A percentile compares a stretch with the other conserved stretches of the same genome.
These are phyloP conservation scores for Mortierella sp. DNA, from an alignment of 371 early-diverging fungal species.

Conservation along the genomic window DNA sequence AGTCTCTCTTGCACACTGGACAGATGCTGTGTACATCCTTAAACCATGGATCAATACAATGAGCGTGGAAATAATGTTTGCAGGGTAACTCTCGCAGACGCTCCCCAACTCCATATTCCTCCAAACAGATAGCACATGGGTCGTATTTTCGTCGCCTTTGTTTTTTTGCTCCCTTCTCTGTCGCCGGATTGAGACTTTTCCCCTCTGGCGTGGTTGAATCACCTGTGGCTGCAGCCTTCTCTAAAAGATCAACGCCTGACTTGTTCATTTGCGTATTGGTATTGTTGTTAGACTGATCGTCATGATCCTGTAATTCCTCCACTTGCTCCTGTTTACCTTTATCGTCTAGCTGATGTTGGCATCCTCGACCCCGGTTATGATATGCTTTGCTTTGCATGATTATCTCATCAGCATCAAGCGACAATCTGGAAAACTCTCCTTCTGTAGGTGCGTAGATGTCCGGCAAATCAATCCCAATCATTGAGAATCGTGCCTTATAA, in stretches of 20 bases:
- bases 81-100: conserved; percentile 73
- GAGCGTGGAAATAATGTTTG: conserved; percentile 74
- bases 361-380: background rate
- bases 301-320: conserved; percentile 16
- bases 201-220: background rate
- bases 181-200: background rate
- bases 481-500: conserved; percentile 31
- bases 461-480: conserved; percentile 36
- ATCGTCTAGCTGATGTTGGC: background rate
- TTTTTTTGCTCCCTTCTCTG: conserved; percentile 1
- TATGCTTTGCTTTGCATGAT: background rate
- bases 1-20: conserved; percentile 69
- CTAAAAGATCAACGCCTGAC: background rate
- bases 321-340: background rate
- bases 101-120: conserved; percentile 69
- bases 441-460: conserved; percentile 35
- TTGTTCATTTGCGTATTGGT: background rate
- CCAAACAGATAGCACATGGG: conserved; percentile 78
- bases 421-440: conserved; percentile 46
- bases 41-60: conserved; percentile 81
- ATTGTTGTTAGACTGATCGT: background rate
- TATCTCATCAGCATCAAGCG: conserved; percentile 29
- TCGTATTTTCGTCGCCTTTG: conserved; percentile 34
- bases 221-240: background rate
- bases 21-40: conserved; percentile 62